Percentiles rank a stretch among this genome's conserved stretches.
These are phyloP conservation scores for Sporothrix euskadiensis DNA, from an alignment of 2,329 filamentous ascomycete genomes.

Conservation along the genomic window DNA sequence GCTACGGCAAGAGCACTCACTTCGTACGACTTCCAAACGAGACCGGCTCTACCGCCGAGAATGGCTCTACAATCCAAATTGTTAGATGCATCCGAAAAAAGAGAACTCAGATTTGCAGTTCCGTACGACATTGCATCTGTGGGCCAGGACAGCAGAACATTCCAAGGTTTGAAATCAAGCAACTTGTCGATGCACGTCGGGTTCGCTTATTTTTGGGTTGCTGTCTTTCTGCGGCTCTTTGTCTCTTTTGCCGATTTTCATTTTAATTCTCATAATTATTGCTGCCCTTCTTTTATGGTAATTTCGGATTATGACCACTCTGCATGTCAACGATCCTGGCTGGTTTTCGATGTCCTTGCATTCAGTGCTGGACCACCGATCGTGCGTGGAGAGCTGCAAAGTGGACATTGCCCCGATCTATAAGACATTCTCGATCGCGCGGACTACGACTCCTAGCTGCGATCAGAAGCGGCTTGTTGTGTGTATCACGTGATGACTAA, in stretches of 20 bases:
- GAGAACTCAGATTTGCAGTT: too few species aligned
- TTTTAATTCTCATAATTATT: background rate
- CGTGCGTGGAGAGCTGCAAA: background rate
- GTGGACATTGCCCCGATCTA: background rate
- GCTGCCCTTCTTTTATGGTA: background rate
- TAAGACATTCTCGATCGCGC: constrained; percentile 16
- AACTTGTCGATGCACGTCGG: background rate
- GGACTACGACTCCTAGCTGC: background rate
- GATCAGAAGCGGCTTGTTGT: background rate
- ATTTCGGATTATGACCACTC: background rate
- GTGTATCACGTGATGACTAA: background rate
- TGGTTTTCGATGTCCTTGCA: background rate
- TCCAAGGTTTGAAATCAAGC: background rate
- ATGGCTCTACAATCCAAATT: background rate
- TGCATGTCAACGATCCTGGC: background rate
- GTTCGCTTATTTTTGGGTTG: background rate
- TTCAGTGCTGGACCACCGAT: constrained; percentile 4
- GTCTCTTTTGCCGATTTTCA: background rate
- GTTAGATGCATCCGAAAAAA: background rate
- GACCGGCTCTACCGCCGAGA: background rate
- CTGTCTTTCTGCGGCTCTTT: background rate
- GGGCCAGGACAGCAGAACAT: background rate
- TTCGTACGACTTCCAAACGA: background rate
- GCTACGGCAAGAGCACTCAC: background rate
- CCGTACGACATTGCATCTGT: background rate